phyloP scores from a whole-genome alignment of 192 early-diverging fungal species.

The Spizellomyces sp. region DNA sequence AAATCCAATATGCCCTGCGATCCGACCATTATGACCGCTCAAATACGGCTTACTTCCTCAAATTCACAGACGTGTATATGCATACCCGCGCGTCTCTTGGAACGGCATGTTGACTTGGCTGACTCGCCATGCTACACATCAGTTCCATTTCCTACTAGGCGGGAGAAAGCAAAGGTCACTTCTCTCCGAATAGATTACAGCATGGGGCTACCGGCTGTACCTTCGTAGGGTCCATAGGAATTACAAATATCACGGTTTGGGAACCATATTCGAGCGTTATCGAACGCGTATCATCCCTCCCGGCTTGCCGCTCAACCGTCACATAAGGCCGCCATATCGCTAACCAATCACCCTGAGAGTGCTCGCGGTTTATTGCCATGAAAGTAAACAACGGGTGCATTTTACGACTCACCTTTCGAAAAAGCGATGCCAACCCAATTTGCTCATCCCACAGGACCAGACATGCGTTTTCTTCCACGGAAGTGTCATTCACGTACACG shows the following conservation, averaged over 20 bases:
- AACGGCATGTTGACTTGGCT: not conserved
- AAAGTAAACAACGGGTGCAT: not conserved
- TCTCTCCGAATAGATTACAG: not conserved
- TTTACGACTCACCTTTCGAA: slow-evolving; percentile 11
- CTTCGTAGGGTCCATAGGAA: slow-evolving; percentile 14
- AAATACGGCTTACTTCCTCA: not conserved
- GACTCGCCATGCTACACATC: not conserved
- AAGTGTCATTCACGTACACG: slow-evolving; percentile 11
- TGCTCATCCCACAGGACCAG: slow-evolving; percentile 28
- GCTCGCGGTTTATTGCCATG: not conserved
- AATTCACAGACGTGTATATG: not conserved
- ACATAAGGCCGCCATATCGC: slow-evolving; percentile 18
- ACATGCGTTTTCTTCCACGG: not conserved
- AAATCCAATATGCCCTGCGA: slow-evolving; percentile 8
- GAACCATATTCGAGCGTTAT: slow-evolving; percentile 15
- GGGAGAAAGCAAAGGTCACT: not conserved
- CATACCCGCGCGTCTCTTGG: not conserved
- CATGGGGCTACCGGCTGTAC: not conserved
- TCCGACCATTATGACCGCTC: not conserved
- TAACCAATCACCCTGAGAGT: slow-evolving; percentile 8
- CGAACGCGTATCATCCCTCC: not conserved
- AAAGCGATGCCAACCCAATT: slow-evolving; percentile 24
- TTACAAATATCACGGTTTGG: slow-evolving; percentile 16
- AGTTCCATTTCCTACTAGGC: not conserved
- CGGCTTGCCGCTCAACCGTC: not conserved